Evolutionary conservation across 805 yeast genomes (phyloP), one percentile per base, ranked within the genome.

Genomic region (Saturnispora kantuleensis): DNA sequence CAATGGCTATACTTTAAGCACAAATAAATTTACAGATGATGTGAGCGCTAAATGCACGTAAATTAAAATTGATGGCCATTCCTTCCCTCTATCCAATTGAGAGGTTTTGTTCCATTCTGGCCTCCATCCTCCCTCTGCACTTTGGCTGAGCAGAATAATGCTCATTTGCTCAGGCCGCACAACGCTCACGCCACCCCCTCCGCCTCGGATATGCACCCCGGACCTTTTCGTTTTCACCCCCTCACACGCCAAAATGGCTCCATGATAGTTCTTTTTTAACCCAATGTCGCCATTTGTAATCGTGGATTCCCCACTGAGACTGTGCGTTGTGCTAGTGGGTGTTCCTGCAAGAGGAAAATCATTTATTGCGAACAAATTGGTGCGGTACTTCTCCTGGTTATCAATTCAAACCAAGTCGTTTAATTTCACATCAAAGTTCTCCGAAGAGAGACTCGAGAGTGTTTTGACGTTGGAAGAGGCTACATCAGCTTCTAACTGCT

Each of bases 271-370:
- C 8, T 26, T 21, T 10, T 11, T 10, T 26, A 35, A 36, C 15
- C 16, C 38, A 53, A 74, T 75, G 81, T 79, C 79, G n/a, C 75
- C 74, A 10, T 73, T 74, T 54, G 67, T 76, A 10, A 68, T 75
- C 32, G 70, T 77, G 18, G 79, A 75, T 49, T 81, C 79, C 54
- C 81, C 83, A 57, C 72, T 82, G 42, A 73, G 88, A 50, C 79
- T 86, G 28, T 86, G 95, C 67, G 95, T 86, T 35, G 81, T 86
- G 15, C 84, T 86, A 84, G 93, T 84, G 33, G 95, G 95, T 2
- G 66, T 84, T 34, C 94, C 94, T 10, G 90, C 93, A 11, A 74
- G 97, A 46, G 98, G 98, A 3, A 93, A 93, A 63, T 84, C 96
- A 3, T 80, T 88, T 62, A 90, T 93, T 50, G 88, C 97, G 3